Conservation (phyloP, 805 yeast species). For the Wickerhamiella occidentalis region DNA sequence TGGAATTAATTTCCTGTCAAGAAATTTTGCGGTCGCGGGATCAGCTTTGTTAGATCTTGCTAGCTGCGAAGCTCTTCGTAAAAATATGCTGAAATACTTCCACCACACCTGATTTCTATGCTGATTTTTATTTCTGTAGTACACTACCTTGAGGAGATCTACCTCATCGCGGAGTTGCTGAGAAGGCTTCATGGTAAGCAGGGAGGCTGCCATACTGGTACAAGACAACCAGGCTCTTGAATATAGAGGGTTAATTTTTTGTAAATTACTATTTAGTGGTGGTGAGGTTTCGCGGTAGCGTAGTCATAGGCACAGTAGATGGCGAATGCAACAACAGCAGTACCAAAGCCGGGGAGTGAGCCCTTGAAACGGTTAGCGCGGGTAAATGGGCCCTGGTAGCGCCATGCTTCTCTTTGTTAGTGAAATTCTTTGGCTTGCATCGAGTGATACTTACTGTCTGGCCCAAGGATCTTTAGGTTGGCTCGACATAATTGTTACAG, state of each 20-base stretch:
- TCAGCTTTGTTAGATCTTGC: conserved; percentile 12
- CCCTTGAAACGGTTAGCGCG: conserved; percentile 55
- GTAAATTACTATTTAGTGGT: conserved; percentile 12
- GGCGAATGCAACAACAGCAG: conserved; percentile 65
- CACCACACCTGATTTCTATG: conserved; percentile 70
- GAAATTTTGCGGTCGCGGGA: conserved; percentile 21
- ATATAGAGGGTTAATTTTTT: background rate
- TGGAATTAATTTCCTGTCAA: conserved; percentile 32
- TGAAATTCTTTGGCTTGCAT: background rate
- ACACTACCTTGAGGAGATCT: conserved; percentile 46
- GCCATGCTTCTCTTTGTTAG: conserved; percentile 71
- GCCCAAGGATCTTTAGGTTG: conserved; percentile 31
- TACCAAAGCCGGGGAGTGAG: conserved; percentile 69
- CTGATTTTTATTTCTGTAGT: conserved; percentile 66
- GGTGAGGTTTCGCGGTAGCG: conserved; percentile 20
- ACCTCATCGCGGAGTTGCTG: conserved; percentile 33
- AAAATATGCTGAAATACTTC: conserved; percentile 50
- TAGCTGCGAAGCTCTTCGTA: conserved; percentile 33
- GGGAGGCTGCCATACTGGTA: background rate
- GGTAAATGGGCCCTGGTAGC: conserved; percentile 72
- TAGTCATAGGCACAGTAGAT: conserved; percentile 50
- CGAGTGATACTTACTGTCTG: conserved; percentile 29
- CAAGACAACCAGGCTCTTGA: background rate
- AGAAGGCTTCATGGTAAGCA: conserved; percentile 3
- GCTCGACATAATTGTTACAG: background rate